Conservation (phyloP, 108 stramenopile genomes). For the Pseudonitzschia delicatissima region DNA sequence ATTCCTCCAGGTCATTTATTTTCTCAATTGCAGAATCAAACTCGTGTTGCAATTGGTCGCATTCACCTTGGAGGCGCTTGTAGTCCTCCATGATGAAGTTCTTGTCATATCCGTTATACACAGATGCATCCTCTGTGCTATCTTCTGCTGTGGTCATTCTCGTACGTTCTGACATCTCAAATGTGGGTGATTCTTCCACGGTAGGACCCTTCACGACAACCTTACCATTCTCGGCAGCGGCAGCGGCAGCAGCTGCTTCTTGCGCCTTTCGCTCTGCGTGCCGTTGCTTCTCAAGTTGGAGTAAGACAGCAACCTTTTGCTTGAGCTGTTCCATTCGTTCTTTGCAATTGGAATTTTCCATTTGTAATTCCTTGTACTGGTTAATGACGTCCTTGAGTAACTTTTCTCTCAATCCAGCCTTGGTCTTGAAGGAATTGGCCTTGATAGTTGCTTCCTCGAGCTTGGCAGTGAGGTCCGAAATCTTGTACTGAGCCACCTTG, state of each 20-base stretch:
- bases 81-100: constrained; percentile 6
- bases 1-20: background rate
- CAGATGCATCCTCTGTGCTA: background rate
- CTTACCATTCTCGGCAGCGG: background rate
- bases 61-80: constrained; percentile 6
- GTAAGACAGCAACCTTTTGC: background rate
- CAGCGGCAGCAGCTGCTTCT: background rate
- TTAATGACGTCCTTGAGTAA: constrained; percentile 9
- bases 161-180: constrained; percentile 9
- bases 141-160: background rate
- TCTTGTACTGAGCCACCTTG: background rate
- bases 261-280: background rate
- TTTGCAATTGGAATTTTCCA: background rate
- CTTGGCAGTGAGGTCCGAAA: background rate
- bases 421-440: constrained; percentile 8
- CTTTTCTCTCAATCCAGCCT: constrained; percentile 3
- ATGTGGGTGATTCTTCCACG: background rate
- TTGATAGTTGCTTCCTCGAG: background rate
- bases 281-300: background rate
- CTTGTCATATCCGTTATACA: no score
- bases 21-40: constrained; percentile 6
- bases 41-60: constrained; percentile 12
- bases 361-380: constrained; percentile 6
- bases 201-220: background rate
- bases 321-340: background rate